Base-by-base conservation (phyloP, 768 basidiomycete species). In the Suillus alpinus region DNA sequence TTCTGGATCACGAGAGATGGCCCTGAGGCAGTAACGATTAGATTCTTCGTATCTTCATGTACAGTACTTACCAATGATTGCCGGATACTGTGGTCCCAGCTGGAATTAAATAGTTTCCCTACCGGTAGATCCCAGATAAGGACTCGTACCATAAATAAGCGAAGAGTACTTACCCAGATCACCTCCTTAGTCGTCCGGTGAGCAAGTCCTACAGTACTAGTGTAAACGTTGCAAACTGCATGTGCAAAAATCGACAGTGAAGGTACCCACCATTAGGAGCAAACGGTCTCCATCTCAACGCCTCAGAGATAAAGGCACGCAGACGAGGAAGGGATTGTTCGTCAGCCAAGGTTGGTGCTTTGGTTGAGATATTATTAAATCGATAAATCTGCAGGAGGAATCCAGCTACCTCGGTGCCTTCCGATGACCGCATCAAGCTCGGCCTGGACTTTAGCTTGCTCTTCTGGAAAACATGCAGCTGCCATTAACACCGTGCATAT, bases 1-100 rank as follows among this genome's bases (percentile, higher is more conserved):
- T 9, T 64, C 68, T 0, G 84, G 83, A 62, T 85, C 83, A 26
- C 82, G 77, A 2, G 78, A 78, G 16, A 85, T 76, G 1, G 80
- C 75, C 80, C 76, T 75, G 36, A 6, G 16, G 9, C 6, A 47
- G 26, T 65, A 5, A 65, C 4, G 7, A 51, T 39, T 12, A 13
- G 1, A 9, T 12, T 10, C 13, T 37, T 37, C 37, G 13, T 0
- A 37, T 14, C 37, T 37, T 13, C 8, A 36, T 9, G 36, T 10
- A 36, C 36, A 12, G 3, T 37, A 12, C 12, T 59, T 23, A 62
- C 69, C 68, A 66, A 50, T 53, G 53, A 56, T 66, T 66, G 10
- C 63, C 66, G 26, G 66, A 55, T 20, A 69, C 65, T 7, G 63
- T 61, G 1, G 68, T 61, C 3, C 68, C 68, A 12, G 57, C 58